A percentile compares a stretch with the other conserved stretches of the same genome.
Evolutionary conservation across 345 rosid species (phyloP).

Genomic region (Aegle marmelos): DNA sequence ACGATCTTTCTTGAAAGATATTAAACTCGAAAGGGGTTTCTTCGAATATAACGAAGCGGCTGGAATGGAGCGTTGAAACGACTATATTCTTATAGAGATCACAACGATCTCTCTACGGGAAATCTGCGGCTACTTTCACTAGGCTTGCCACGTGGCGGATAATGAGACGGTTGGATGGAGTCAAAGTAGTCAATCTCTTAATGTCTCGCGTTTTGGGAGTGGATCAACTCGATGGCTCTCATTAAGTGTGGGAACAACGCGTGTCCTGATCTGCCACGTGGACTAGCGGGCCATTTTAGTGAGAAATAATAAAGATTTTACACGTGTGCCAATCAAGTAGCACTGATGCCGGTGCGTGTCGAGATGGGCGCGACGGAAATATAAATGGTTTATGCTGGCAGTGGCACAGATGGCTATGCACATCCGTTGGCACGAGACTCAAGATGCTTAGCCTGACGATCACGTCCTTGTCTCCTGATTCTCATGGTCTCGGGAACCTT

Average conservation of each 20-base stretch:
- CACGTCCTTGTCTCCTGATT: not conserved
- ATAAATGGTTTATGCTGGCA: not conserved
- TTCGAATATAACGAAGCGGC: slow-evolving; percentile 9
- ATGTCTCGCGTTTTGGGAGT: no score
- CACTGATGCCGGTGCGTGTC: not conserved
- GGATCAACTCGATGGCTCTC: slow-evolving; percentile 1
- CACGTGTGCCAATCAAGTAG: slow-evolving; percentile 9
- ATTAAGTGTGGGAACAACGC: not conserved
- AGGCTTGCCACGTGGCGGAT: slow-evolving; percentile 4
- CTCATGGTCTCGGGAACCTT: not conserved
- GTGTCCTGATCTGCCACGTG: slow-evolving; percentile 8
- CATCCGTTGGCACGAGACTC: slow-evolving; percentile 8
- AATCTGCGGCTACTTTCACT: not conserved
- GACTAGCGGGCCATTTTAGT: not conserved
- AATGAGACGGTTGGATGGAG: not conserved
- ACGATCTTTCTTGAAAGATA: not conserved
- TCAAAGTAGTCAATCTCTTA: not conserved
- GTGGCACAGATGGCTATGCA: slow-evolving; percentile 17
- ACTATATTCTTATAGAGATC: slow-evolving; percentile 14
- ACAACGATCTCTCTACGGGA: not conserved
- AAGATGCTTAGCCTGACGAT: slow-evolving; percentile 1
- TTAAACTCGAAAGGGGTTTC: not conserved
- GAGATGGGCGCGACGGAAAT: not conserved
- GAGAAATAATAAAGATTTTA: not conserved
- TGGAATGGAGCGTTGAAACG: slow-evolving; percentile 1